Percentiles rank a stretch among this genome's conserved stretches.
phyloP scores from a whole-genome alignment of 371 early-diverging fungal species.

The Paraphysoderma sedebokerense region DNA sequence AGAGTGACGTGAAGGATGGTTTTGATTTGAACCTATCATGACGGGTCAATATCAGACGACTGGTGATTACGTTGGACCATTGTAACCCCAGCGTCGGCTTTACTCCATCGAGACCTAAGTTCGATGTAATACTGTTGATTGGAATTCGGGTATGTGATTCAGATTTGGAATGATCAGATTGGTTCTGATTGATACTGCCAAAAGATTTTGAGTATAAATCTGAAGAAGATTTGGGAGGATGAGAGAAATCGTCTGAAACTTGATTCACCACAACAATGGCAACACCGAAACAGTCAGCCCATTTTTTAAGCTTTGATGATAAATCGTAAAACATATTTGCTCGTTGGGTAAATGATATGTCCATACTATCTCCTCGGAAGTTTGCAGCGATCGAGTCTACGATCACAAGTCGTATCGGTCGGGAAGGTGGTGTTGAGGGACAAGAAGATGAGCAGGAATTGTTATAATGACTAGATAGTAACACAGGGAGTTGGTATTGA shows the following conservation, averaged over 20 bases:
- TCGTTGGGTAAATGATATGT: background rate
- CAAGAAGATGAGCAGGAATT: no score
- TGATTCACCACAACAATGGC: background rate
- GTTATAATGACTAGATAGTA: no score
- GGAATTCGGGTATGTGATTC: no score
- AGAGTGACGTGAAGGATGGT: background rate
- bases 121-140: background rate
- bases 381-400: slow-evolving; percentile 1
- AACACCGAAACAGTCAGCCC: background rate
- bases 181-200: no score
- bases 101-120: background rate
- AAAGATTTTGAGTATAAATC: no score
- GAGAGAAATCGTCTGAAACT: no score
- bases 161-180: no score
- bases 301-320: background rate
- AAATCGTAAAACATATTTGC: background rate
- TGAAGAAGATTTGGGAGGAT: no score
- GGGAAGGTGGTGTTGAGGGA: no score
- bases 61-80: background rate
- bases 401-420: background rate
- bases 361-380: background rate
- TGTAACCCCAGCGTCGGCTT: background rate
- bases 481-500: background rate
- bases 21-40: background rate
- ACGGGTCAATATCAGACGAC: background rate